Percentiles rank a stretch among this genome's conserved stretches.
Evolutionary conservation across 768 basidiomycete genomes (phyloP).

Genomic region (Amanita rimosa): DNA sequence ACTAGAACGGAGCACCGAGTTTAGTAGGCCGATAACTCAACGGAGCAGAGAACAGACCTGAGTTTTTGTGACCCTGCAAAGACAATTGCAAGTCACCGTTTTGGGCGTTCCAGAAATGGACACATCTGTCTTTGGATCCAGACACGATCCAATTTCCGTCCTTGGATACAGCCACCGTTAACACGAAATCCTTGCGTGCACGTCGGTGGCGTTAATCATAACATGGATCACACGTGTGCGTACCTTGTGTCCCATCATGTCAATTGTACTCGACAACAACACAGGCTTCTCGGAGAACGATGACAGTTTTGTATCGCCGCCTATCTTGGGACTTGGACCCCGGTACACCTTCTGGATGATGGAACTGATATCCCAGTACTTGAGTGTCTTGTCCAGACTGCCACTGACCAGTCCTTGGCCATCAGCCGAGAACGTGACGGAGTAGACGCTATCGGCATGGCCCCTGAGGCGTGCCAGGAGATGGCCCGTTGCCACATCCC

Average conservation of each 20-base stretch:
- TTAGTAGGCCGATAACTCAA: neutral
- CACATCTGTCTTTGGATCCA: conserved; percentile 80
- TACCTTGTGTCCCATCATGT: conserved; percentile 78
- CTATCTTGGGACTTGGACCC: conserved; percentile 30
- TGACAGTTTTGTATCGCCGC: conserved; percentile 38
- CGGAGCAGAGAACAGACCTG: conserved; percentile 21
- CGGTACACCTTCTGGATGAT: conserved; percentile 55
- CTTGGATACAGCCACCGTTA: conserved; percentile 43
- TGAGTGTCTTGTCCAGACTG: conserved; percentile 74
- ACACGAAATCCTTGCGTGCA: conserved; percentile 17
- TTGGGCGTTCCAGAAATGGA: conserved; percentile 77
- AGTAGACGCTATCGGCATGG: conserved; percentile 74
- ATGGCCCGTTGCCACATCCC: conserved; percentile 54
- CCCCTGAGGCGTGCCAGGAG: conserved; percentile 63
- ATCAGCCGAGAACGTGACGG: conserved; percentile 87
- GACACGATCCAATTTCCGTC: conserved; percentile 86
- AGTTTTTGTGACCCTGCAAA: conserved; percentile 56
- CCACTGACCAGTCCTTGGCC: conserved; percentile 83
- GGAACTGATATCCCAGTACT: conserved; percentile 75
- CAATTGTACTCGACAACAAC: conserved; percentile 41
- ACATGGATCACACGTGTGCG: conserved; percentile 16
- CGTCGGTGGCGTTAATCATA: conserved; percentile 1
- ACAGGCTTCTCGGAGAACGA: conserved; percentile 40
- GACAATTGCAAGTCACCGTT: conserved; percentile 67
- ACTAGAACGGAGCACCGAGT: conserved; percentile 13